Evolutionary conservation across 768 basidiomycete genomes (phyloP).

Genomic region (Boletus coccyginus): DNA sequence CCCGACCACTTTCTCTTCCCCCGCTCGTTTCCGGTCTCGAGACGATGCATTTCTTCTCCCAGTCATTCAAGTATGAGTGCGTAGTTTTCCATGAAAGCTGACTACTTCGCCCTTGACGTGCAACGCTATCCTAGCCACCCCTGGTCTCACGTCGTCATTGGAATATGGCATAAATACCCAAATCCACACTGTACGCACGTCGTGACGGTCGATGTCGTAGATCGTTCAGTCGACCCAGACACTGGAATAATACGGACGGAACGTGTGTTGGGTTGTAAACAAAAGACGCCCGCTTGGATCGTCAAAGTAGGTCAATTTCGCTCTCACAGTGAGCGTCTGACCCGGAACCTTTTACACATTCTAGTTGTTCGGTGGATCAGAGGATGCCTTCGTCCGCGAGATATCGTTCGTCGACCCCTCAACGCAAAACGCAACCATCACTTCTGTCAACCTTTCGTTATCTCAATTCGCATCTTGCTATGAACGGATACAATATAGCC

Average conservation of each 20-base stretch:
- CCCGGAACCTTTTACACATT: neutral
- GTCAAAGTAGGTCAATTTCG: conserved; percentile 66
- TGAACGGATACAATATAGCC: conserved; percentile 85
- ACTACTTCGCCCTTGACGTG: conserved; percentile 3
- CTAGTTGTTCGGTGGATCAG: conserved; percentile 87
- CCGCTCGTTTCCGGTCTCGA: conserved; percentile 22
- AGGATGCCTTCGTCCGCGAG: conserved; percentile 93
- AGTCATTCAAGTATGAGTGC: conserved; percentile 81
- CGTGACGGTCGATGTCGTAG: conserved; percentile 81
- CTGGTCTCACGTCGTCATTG: conserved; percentile 88
- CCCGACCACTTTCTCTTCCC: conserved; percentile 20
- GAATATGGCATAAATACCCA: conserved; percentile 96
- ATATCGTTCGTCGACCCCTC: conserved; percentile 90
- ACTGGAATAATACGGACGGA: conserved; percentile 93
- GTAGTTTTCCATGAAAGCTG: conserved; percentile 28
- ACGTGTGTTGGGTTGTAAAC: conserved; percentile 86
- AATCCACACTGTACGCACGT: conserved; percentile 91
- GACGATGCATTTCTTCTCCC: conserved; percentile 84
- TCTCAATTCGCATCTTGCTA: conserved; percentile 94
- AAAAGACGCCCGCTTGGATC: conserved; percentile 89
- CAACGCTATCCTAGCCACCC: conserved; percentile 57
- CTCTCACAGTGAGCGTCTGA: conserved; percentile 9
- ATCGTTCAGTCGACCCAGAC: conserved; percentile 76
- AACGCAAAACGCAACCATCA: conserved; percentile 76
- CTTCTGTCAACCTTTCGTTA: conserved; percentile 89